Conservation (phyloP, 202 grass and related monocot genomes). For the Sporobolus alterniflorus region DNA sequence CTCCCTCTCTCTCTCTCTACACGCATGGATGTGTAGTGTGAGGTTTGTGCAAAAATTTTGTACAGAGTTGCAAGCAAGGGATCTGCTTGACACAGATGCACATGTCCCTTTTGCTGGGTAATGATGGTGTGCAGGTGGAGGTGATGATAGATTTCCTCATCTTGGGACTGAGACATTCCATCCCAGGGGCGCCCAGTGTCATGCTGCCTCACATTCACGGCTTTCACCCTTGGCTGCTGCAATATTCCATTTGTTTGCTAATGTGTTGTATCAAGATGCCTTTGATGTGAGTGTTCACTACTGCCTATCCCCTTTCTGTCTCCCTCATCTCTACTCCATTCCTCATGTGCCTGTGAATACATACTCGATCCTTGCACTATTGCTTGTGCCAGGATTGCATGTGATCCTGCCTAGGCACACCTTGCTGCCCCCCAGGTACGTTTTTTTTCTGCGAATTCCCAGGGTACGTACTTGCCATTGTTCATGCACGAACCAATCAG, state of each 20-base stretch:
- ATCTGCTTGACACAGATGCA: constrained; percentile 59
- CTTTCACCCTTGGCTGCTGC: constrained; percentile 40
- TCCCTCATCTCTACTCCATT: neutral
- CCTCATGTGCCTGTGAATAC: constrained; percentile 27
- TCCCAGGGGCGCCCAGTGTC: constrained; percentile 61
- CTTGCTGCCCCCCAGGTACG: neutral
- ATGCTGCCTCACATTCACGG: constrained; percentile 47
- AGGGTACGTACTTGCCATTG: constrained; percentile 9
- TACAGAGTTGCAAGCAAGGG: constrained; percentile 56
- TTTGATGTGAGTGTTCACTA: constrained; percentile 97
- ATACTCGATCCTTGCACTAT: constrained; percentile 9
- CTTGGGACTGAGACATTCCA: constrained; percentile 84
- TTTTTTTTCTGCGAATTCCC: no score
- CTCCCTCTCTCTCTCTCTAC: constrained; percentile 11
- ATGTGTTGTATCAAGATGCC: constrained; percentile 88
- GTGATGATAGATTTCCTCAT: constrained; percentile 75
- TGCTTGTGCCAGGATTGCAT: constrained; percentile 42
- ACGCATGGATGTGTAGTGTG: neutral
- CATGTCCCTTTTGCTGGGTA: constrained; percentile 56
- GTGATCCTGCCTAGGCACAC: constrained; percentile 17
- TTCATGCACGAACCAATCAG: constrained; percentile 5
- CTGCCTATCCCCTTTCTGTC: constrained; percentile 3
- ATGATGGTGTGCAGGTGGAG: constrained; percentile 70
- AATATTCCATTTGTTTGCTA: constrained; percentile 99
- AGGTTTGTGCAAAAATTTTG: constrained; percentile 48